These are phyloP conservation scores for Trichoderma sp. DNA, from an alignment of 2,329 filamentous ascomycete species.

Conservation along the genomic window DNA sequence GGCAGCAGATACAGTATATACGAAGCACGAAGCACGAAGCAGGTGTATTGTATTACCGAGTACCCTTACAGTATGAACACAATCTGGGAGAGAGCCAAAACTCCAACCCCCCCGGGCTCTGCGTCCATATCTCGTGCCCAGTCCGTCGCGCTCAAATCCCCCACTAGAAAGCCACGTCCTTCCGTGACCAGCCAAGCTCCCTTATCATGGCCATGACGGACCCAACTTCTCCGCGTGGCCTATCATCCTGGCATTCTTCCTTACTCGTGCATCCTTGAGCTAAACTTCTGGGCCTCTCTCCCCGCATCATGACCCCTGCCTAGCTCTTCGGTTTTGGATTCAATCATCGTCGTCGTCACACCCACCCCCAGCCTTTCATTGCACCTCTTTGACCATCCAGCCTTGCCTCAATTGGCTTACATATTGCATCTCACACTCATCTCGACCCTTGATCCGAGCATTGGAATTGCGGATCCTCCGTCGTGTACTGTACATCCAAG, in stretches of 20 bases:
- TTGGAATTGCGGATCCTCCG: background rate
- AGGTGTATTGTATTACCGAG: background rate
- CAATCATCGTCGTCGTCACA: slow-evolving; percentile 9
- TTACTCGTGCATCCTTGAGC: slow-evolving; percentile 13
- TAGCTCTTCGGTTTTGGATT: background rate
- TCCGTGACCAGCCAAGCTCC: background rate
- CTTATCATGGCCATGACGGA: background rate
- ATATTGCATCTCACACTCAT: background rate
- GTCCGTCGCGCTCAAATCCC: background rate
- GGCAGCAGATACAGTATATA: background rate
- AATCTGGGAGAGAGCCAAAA: background rate
- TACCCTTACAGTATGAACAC: background rate
- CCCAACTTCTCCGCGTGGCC: background rate
- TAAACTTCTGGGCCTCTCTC: slow-evolving; percentile 6
- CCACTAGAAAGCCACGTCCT: background rate
- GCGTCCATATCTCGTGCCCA: background rate
- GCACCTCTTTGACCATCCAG: background rate
- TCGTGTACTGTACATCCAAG: background rate
- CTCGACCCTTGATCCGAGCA: background rate
- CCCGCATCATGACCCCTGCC: slow-evolving; percentile 13
- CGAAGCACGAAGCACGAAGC: background rate
- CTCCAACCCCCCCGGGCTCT: background rate
- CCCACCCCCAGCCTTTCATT: slow-evolving; percentile 10
- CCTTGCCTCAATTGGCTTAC: slow-evolving; percentile 12
- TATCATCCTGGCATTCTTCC: background rate